Percentiles rank a stretch among this genome's conserved stretches.
phyloP scores from a whole-genome alignment of 176 grass and related monocot species.

The Eremochloa ophiuroides region DNA sequence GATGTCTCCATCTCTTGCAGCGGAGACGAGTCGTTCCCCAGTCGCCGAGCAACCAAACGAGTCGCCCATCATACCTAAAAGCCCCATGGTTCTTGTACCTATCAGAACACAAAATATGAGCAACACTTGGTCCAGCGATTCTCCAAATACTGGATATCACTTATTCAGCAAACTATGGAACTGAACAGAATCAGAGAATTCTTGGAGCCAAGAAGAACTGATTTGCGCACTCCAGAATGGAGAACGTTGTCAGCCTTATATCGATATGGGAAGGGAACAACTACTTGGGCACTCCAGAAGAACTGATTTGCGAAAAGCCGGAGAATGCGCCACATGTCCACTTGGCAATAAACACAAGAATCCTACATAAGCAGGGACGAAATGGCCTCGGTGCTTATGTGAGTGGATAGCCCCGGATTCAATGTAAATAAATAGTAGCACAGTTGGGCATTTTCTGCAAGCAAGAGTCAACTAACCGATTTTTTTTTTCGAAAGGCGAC shows the following conservation, averaged over 20 bases:
- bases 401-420: conserved; percentile 6
- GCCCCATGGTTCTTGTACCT: conserved; percentile 51
- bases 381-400: conserved; percentile 7
- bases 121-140: conserved; percentile 12
- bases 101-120: conserved; percentile 26
- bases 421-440: conserved; percentile 6
- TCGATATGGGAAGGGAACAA: neutral
- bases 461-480: neutral
- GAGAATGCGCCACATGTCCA: conserved; percentile 14
- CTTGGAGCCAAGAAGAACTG: neutral
- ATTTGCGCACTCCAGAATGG: conserved; percentile 2
- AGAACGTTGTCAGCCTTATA: neutral
- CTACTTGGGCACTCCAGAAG: conserved; percentile 22
- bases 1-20: conserved; percentile 89
- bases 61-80: conserved; percentile 76
- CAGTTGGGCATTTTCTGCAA: neutral
- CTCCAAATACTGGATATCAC: neutral
- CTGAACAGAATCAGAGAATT: neutral
- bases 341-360: conserved; percentile 7
- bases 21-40: conserved; percentile 72
- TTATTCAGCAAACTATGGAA: neutral
- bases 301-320: conserved; percentile 13
- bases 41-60: conserved; percentile 88
- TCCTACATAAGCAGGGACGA: conserved; percentile 12
- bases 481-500: too few relatives aligned